Conservation (phyloP, 192 early-diverging fungal genomes). For the Backusella tarrabulga region DNA sequence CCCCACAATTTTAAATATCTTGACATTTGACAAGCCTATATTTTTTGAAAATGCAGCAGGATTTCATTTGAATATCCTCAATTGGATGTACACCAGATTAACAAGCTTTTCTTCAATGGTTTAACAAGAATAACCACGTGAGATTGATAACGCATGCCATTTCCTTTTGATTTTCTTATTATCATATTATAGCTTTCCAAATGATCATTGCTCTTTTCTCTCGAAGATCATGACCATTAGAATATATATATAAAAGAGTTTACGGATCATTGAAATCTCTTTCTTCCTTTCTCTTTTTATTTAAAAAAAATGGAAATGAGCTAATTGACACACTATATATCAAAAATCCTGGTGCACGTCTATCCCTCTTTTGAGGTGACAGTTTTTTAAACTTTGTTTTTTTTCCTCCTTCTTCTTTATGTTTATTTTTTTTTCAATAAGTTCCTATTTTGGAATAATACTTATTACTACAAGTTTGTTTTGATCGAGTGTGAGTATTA, state of each 20-base stretch:
- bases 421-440: slow-evolving; percentile 5
- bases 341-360: neutral
- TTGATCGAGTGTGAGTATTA: neutral
- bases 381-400: neutral
- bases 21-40: neutral
- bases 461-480: slow-evolving; percentile 4
- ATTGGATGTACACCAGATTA: neutral
- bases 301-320: neutral
- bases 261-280: neutral
- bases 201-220: neutral
- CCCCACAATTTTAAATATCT: neutral
- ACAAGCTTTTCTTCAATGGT: neutral
- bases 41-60: neutral
- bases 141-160: neutral
- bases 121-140: neutral
- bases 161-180: neutral
- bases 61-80: neutral
- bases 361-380: neutral
- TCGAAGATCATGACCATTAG: neutral
- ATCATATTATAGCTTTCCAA: neutral
- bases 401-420: neutral
- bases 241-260: neutral
- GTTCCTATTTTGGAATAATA: slow-evolving; percentile 9
- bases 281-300: neutral
- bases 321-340: neutral